phyloP scores from a whole-genome alignment of 352 stramenopile genomes.

The Globisporangium sylvaticum region DNA sequence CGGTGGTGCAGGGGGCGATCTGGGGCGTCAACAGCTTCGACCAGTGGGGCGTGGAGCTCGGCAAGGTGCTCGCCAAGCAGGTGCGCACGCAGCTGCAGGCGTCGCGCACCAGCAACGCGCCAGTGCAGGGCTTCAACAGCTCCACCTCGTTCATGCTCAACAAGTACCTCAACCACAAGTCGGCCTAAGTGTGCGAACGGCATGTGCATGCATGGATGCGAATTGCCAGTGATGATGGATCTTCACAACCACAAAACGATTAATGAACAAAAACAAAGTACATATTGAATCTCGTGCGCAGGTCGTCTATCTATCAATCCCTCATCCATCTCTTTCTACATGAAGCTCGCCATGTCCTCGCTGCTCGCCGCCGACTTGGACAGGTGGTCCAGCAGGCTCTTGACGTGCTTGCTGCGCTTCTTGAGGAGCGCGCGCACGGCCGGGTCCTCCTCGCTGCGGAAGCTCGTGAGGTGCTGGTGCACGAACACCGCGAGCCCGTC shows the following conservation, averaged over 20 bases:
- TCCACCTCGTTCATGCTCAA: constrained; percentile 91
- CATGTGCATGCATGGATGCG: background rate
- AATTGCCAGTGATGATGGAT: background rate
- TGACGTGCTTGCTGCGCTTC: constrained; percentile 60
- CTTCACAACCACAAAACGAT: background rate
- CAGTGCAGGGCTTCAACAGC: constrained; percentile 93
- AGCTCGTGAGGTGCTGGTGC: constrained; percentile 71
- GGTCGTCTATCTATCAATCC: background rate
- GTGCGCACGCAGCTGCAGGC: constrained; percentile 88
- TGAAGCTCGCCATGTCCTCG: constrained; percentile 46
- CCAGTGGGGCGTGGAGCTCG: constrained; percentile 98
- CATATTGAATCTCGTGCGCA: constrained; percentile 4
- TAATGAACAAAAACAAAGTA: background rate
- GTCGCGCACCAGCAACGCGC: constrained; percentile 66
- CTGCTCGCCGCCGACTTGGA: constrained; percentile 47
- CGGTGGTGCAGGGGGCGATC: constrained; percentile 95
- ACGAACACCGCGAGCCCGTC: constrained; percentile 78
- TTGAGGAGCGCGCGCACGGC: constrained; percentile 41
- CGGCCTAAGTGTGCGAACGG: constrained; percentile 2
- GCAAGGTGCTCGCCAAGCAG: constrained; percentile 97
- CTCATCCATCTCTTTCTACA: constrained; percentile 21
- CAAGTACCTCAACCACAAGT: constrained; percentile 88
- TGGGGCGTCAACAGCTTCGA: constrained; percentile 99
- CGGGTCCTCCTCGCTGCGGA: constrained; percentile 42
- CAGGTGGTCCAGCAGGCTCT: constrained; percentile 63